These are phyloP conservation scores for Excoecaria agallocha DNA, from an alignment of 345 rosid species.

Conservation along the genomic window DNA sequence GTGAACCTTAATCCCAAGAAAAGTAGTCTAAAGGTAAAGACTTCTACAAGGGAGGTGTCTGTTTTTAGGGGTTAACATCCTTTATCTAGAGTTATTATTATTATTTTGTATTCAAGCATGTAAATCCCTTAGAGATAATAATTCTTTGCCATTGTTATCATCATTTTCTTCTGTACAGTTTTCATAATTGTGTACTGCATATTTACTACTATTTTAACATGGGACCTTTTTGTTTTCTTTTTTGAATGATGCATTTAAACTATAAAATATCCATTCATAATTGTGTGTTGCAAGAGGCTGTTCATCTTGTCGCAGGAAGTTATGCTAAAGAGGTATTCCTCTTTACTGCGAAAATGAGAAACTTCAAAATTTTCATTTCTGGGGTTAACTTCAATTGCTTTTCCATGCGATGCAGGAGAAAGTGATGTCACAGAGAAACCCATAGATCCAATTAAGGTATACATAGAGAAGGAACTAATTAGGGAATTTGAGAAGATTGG, in stretches of 20 bases:
- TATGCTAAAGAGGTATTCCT: background rate
- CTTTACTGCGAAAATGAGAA: background rate
- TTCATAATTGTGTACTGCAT: background rate
- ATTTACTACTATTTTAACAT: background rate
- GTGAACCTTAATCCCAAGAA: constrained; percentile 57
- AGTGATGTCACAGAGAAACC: constrained; percentile 72
- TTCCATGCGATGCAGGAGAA: constrained; percentile 56
- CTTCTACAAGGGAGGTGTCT: constrained; percentile 73
- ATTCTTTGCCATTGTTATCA: background rate
- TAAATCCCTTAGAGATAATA: background rate
- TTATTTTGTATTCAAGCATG: background rate
- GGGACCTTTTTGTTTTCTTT: background rate
- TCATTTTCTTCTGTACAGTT: background rate
- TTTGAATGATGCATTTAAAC: background rate
- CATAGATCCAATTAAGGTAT: constrained; percentile 76
- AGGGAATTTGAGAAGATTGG: constrained; percentile 93
- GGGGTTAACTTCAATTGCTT: constrained; percentile 10
- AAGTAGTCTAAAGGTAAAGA: constrained; percentile 85
- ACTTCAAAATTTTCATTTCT: constrained; percentile 2
- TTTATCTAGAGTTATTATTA: background rate
- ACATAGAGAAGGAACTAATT: constrained; percentile 91
- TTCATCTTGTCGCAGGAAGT: background rate
- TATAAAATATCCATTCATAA: background rate
- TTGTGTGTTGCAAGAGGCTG: constrained; percentile 2
- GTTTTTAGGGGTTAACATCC: constrained; percentile 75